A percentile compares a stretch with the other conserved stretches of the same genome.
Evolutionary conservation across 768 basidiomycete genomes (phyloP).

Genomic region (Candolleomyces aberdarensis): DNA sequence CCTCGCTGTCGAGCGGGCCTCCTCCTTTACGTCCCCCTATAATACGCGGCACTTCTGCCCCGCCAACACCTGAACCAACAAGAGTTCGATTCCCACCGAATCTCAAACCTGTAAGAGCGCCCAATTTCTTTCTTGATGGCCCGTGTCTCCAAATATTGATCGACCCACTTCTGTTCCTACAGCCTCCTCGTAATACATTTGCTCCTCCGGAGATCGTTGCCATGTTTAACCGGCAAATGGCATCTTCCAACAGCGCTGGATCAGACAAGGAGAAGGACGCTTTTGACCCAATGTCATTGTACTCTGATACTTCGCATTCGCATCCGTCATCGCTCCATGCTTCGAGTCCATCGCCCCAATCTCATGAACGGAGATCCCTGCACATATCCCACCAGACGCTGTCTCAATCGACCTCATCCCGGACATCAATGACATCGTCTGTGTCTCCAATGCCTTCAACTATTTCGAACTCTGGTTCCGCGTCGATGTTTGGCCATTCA

Average conservation of each 20-base stretch:
- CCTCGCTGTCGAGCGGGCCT: neutral
- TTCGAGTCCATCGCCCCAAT: neutral
- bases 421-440: no score
- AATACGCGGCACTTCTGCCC: neutral
- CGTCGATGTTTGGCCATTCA: no score
- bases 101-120: neutral
- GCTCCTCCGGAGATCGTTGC: slow-evolving; percentile 1
- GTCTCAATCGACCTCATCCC: no score
- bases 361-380: no score
- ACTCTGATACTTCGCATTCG: neutral
- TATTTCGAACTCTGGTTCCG: no score
- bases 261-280: neutral
- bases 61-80: neutral
- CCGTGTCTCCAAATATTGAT: neutral
- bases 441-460: no score
- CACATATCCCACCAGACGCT: neutral
- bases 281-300: neutral
- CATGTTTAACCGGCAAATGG: neutral
- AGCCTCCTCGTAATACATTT: neutral
- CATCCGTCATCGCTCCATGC: neutral
- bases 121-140: neutral
- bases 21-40: neutral
- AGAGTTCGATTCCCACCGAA: neutral
- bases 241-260: neutral
- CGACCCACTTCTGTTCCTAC: neutral